A percentile compares a stretch with the other conserved stretches of the same genome.
Evolutionary conservation across 2,329 filamentous ascomycete genomes (phyloP).

Genomic region (Byssochlamys sp.): DNA sequence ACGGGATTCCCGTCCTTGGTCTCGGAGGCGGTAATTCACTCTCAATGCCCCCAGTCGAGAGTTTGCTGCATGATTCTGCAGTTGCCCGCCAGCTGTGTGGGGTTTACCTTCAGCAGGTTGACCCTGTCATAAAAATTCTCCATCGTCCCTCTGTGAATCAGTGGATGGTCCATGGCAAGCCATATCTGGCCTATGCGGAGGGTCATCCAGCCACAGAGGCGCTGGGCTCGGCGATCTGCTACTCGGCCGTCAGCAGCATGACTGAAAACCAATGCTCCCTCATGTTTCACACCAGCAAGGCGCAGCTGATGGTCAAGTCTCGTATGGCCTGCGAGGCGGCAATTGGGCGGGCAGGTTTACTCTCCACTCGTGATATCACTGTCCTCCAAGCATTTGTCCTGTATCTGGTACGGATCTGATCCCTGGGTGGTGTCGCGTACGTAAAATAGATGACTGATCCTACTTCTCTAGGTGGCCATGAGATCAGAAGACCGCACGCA

Average conservation of each 20-base stretch:
- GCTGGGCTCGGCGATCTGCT: constrained; percentile 11
- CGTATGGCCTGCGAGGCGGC: constrained; percentile 11
- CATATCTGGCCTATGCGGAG: constrained; percentile 2
- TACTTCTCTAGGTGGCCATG: constrained; percentile 7
- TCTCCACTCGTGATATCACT: constrained; percentile 10
- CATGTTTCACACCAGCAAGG: constrained; percentile 7
- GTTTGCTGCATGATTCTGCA: background rate
- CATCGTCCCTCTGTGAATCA: constrained; percentile 11
- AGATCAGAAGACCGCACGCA: constrained; percentile 16
- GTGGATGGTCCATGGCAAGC: constrained; percentile 7
- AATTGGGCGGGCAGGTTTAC: constrained; percentile 7
- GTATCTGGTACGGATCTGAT: constrained; percentile 10
- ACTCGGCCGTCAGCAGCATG: constrained; percentile 11
- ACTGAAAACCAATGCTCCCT: constrained; percentile 8
- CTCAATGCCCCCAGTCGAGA: background rate
- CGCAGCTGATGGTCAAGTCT: constrained; percentile 4
- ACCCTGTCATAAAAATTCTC: constrained; percentile 13
- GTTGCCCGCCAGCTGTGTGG: constrained; percentile 6
- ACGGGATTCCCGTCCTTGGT: background rate
- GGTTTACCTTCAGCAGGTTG: constrained; percentile 12
- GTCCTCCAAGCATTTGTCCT: constrained; percentile 15
- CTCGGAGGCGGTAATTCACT: background rate
- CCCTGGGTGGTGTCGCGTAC: too few species aligned
- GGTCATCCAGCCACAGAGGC: constrained; percentile 5
- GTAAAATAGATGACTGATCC: background rate